Evolutionary conservation across 129 eudicot species (phyloP).

Genomic region (Artemisia tridentata): DNA sequence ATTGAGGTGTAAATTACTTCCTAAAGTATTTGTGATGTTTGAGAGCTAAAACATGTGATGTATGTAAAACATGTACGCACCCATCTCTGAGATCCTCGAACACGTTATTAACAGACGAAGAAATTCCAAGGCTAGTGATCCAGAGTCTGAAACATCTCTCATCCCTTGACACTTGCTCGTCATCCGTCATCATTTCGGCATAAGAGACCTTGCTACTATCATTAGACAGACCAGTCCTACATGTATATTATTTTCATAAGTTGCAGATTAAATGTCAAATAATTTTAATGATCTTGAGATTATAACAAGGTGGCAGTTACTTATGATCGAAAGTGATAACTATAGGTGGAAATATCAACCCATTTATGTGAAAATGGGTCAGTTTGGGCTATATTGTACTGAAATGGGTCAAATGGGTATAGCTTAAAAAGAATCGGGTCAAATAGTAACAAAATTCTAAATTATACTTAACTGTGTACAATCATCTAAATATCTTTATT

Average conservation of each 20-base stretch:
- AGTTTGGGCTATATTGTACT: background rate
- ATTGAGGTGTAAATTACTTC: background rate
- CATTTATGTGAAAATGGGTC: constrained; percentile 1
- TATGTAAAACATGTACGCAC: constrained; percentile 25
- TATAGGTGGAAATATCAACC: background rate
- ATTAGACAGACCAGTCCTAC: constrained; percentile 84
- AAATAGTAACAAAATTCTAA: background rate
- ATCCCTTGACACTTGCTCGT: constrained; percentile 85
- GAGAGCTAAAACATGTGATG: background rate
- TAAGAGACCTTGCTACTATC: constrained; percentile 77
- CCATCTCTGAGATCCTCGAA: constrained; percentile 94
- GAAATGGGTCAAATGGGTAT: background rate
- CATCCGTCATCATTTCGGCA: constrained; percentile 98
- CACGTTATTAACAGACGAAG: constrained; percentile 70
- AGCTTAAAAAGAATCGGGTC: background rate
- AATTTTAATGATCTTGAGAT: no score
- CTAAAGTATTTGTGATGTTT: background rate
- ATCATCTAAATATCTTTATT: no score
- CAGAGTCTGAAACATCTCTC: constrained; percentile 94
- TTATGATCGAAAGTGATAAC: background rate
- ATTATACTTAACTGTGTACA: no score
- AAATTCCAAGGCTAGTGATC: constrained; percentile 89
- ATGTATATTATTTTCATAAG: constrained; percentile 19
- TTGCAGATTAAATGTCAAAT: constrained; percentile 5
- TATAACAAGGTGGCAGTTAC: no score